Evolutionary conservation across 371 early-diverging fungal genomes (phyloP), one percentile per base, ranked within the genome.

Genomic region (Apophysomyces trapeziformis): DNA sequence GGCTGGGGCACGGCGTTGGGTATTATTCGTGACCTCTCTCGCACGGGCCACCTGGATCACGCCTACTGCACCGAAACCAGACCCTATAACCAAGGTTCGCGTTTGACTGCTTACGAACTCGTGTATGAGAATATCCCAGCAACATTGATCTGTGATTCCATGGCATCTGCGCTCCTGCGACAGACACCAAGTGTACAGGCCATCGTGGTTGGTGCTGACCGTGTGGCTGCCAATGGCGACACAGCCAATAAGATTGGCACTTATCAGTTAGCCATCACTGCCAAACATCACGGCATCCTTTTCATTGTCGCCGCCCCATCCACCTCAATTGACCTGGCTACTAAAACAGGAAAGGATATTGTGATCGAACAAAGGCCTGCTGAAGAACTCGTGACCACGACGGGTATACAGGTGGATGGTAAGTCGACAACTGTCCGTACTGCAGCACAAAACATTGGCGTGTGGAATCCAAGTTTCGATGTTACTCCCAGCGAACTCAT

Each of bases 201-300:
- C 36, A 90, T 98, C 43, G 86, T 98, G 37, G 97, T 98, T 2
- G 99, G 99, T 50, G 99, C 99, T 1, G 99, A 98, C 70, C 91
- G 97, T 67, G 96, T 98, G 0, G 95, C 97, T 12, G 90, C 91
- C 38, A 98, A 97, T 67, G 98, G 98, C 39, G 98, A 98, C 69
- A 98, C 98, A 0, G 97, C 98, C 60, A 98, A 98, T 83, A 98
- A 98, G 81, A 96, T 98, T 59, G 99, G 98, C 35, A 98, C 97
- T 1, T 97, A 96, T 72, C 97, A 97, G 73, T 79, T 97, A 63
- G 96, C 99, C 44, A 92, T 97, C 62, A 80, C 92, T 1, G 97
- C 98, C 12, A 85, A 83, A 57, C 85, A 90, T 73, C 96, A 97
- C 72, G 85, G 85, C n/a, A 86, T 95, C 7, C 86, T 86, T 18